A percentile compares a stretch with the other conserved stretches of the same genome.
These are phyloP conservation scores for Rhodotorula diobovata DNA, from an alignment of 768 basidiomycete species.

Conservation along the genomic window DNA sequence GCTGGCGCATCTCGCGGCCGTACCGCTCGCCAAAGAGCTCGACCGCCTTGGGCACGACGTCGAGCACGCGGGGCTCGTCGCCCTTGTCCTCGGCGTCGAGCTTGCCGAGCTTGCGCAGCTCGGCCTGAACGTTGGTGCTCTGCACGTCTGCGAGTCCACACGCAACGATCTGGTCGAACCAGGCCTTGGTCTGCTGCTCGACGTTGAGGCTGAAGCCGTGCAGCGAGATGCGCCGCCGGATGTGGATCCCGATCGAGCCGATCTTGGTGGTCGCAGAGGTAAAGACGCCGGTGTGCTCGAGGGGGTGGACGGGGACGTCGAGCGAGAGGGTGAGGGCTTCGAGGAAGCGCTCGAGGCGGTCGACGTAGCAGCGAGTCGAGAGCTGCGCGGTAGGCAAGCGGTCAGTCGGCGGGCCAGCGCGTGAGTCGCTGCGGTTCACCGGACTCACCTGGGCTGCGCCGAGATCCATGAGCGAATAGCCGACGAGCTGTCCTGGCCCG, in stretches of 20 bases:
- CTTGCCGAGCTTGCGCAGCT: conserved; percentile 12
- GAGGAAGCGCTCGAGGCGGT: conserved; percentile 69
- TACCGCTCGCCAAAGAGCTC: conserved; percentile 20
- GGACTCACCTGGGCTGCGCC: conserved; percentile 64
- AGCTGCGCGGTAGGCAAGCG: conserved; percentile 15
- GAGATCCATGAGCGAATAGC: conserved; percentile 88
- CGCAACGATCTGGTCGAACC: conserved; percentile 85
- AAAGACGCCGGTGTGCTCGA: conserved; percentile 77
- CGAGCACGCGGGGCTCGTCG: neutral
- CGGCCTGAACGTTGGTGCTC: conserved; percentile 26
- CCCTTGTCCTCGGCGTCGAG: neutral
- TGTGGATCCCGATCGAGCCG: conserved; percentile 92
- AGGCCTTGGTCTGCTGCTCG: conserved; percentile 68
- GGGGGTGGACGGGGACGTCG: conserved; percentile 9
- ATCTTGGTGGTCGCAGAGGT: conserved; percentile 74
- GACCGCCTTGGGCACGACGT: conserved; percentile 3
- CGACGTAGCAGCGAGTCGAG: conserved; percentile 74
- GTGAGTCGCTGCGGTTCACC: neutral
- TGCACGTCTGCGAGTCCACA: conserved; percentile 78
- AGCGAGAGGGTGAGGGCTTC: conserved; percentile 56
- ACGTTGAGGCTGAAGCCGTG: conserved; percentile 95
- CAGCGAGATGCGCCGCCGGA: conserved; percentile 85
- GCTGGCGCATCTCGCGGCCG: conserved; percentile 16
- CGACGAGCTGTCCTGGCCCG: conserved; percentile 94
- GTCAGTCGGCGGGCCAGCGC: neutral